Conservation (phyloP, 257 asterid genomes). For the Phtheirospermum japonicum region DNA sequence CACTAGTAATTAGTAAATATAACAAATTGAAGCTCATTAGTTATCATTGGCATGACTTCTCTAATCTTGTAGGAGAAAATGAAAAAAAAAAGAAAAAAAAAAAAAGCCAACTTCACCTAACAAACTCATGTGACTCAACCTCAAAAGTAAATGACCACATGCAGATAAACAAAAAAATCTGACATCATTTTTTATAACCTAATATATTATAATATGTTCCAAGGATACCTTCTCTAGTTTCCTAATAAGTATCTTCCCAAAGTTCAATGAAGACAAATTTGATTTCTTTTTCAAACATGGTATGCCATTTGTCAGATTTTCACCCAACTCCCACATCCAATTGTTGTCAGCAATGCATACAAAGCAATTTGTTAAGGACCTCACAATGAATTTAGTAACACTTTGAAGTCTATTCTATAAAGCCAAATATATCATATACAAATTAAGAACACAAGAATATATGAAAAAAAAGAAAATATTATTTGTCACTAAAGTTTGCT, state of each 20-base stretch:
- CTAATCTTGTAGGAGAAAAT: too few species aligned
- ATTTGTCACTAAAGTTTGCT: constrained; percentile 24
- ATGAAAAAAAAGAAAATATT: too few species aligned
- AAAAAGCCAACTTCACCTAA: constrained; percentile 23
- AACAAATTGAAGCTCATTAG: too few species aligned
- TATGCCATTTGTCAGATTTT: constrained; percentile 42
- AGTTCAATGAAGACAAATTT: constrained; percentile 33
- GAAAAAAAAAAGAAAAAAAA: constrained; percentile 12
- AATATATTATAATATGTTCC: too few species aligned
- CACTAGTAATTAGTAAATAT: too few species aligned
- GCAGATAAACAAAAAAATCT: background rate
- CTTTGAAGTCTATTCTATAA: constrained; percentile 30
- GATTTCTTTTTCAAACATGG: constrained; percentile 33
- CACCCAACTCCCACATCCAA: too few species aligned
- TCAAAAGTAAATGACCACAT: background rate
- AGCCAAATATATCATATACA: constrained; percentile 23
- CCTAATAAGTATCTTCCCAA: constrained; percentile 32
- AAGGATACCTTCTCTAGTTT: too few species aligned
- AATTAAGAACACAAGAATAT: background rate
- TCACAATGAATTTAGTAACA: constrained; percentile 25
- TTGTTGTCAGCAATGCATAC: constrained; percentile 21
- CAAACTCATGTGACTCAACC: constrained; percentile 24
- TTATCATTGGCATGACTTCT: too few species aligned
- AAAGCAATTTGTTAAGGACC: constrained; percentile 26
- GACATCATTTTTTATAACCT: background rate